Percentiles rank a stretch among this genome's conserved stretches.
Conservation (phyloP, 2,329 filamentous ascomycete genomes). For the Colletotrichum higginsianum region DNA sequence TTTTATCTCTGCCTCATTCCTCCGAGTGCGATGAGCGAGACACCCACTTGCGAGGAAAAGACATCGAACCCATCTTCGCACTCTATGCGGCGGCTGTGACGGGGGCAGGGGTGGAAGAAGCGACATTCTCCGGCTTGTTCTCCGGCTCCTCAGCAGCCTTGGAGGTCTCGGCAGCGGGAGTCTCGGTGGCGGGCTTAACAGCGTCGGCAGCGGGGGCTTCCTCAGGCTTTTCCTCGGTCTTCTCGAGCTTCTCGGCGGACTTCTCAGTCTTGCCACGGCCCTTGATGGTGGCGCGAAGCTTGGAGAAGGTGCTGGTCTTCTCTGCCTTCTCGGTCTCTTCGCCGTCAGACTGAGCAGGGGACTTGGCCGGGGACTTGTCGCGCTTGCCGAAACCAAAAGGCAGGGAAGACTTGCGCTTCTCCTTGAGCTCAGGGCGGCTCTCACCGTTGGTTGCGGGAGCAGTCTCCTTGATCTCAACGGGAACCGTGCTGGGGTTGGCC, state of each 20-base stretch:
- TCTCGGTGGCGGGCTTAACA: slow-evolving; percentile 46
- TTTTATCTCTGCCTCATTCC: slow-evolving; percentile 14
- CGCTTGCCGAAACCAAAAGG: slow-evolving; percentile 82
- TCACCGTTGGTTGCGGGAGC: slow-evolving; percentile 64
- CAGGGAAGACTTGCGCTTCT: slow-evolving; percentile 86
- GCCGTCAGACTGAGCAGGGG: slow-evolving; percentile 62
- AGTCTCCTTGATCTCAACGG: slow-evolving; percentile 62
- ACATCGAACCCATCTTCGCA: slow-evolving; percentile 21
- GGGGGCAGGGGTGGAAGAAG: slow-evolving; percentile 58
- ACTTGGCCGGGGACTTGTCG: slow-evolving; percentile 62
- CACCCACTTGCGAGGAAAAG: slow-evolving; percentile 23
- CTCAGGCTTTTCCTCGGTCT: slow-evolving; percentile 45
- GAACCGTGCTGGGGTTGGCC: slow-evolving; percentile 61
- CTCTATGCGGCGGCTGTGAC: slow-evolving; percentile 68
- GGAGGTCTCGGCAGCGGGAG: slow-evolving; percentile 49
- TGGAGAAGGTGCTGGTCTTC: slow-evolving; percentile 71
- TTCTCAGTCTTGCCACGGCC: slow-evolving; percentile 59
- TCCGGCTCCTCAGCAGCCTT: slow-evolving; percentile 54
- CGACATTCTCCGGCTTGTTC: slow-evolving; percentile 59
- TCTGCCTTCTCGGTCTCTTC: slow-evolving; percentile 73
- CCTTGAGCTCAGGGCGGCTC: slow-evolving; percentile 76
- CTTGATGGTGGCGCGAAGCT: slow-evolving; percentile 72
- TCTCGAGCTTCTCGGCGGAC: slow-evolving; percentile 51
- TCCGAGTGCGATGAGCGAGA: slow-evolving; percentile 22
- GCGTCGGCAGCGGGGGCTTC: slow-evolving; percentile 51